Evolutionary conservation across 495 filamentous ascomycete species (phyloP).

Genomic region (Trichocladium antarcticum): DNA sequence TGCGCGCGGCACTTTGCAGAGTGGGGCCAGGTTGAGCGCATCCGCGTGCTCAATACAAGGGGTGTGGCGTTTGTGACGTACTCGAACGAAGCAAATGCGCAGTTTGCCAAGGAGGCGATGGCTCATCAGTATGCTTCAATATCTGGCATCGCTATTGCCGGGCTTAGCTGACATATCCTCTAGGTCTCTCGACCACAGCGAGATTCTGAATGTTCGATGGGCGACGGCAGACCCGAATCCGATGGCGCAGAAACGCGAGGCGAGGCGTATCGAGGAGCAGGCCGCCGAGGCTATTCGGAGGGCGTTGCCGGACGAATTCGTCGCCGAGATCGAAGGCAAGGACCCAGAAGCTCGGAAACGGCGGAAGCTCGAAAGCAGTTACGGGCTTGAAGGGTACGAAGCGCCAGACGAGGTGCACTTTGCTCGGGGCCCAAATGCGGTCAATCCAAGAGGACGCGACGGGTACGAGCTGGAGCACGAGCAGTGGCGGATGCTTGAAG

Average conservation of each 20-base stretch:
- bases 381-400: conserved; percentile 85
- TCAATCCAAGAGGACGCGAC: conserved; percentile 45
- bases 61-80: conserved; percentile 92
- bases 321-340: conserved; percentile 87
- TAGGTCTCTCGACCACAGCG: conserved; percentile 53
- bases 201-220: conserved; percentile 95
- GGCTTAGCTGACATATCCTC: neutral
- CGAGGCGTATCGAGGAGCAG: conserved; percentile 82
- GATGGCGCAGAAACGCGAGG: conserved; percentile 86
- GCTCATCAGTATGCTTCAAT: conserved; percentile 48
- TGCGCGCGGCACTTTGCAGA: conserved; percentile 86
- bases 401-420: conserved; percentile 93
- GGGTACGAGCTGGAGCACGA: conserved; percentile 39
- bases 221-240: conserved; percentile 95
- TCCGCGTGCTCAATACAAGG: conserved; percentile 76
- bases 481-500: conserved; percentile 42
- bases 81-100: conserved; percentile 68
- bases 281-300: conserved; percentile 90
- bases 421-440: conserved; percentile 51
- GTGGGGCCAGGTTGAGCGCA: conserved; percentile 85
- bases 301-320: conserved; percentile 83
- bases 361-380: conserved; percentile 79
- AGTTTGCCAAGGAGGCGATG: conserved; percentile 92
- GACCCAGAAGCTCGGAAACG: conserved; percentile 77
- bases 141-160: conserved; percentile 25